Conservation (phyloP, 1,139 yeast genomes). For the Diutina rugosa region DNA sequence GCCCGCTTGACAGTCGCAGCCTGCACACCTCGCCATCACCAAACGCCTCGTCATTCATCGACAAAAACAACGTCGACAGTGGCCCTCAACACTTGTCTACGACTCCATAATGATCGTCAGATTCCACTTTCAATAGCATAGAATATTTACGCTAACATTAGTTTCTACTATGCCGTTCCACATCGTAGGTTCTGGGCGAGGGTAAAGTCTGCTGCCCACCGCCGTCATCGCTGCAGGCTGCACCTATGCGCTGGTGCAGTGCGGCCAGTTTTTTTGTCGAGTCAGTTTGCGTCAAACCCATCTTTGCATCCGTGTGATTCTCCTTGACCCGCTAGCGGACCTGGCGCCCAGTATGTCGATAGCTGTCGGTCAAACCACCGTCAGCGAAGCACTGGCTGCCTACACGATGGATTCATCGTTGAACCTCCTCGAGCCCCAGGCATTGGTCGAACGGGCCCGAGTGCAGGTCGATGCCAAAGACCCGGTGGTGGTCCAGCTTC, state of each 20-base stretch:
- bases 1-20: neutral
- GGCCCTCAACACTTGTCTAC: neutral
- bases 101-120: neutral
- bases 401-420: neutral
- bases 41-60: neutral
- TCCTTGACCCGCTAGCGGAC: neutral
- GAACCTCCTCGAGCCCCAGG: neutral
- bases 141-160: too few relatives aligned
- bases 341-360: neutral
- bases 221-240: neutral
- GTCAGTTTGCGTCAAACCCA: neutral
- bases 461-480: neutral
- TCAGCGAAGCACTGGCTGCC: neutral
- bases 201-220: neutral
- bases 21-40: neutral
- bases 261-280: neutral
- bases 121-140: too few relatives aligned
- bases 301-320: neutral
- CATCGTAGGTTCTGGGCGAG: neutral
- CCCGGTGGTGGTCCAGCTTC: neutral
- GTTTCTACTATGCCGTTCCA: too few relatives aligned
- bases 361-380: neutral
- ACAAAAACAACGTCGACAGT: neutral
- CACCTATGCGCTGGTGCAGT: neutral
- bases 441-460: neutral